These are phyloP conservation scores for Fusarium sp. DNA, from an alignment of 2,329 filamentous ascomycete genomes.

Conservation along the genomic window DNA sequence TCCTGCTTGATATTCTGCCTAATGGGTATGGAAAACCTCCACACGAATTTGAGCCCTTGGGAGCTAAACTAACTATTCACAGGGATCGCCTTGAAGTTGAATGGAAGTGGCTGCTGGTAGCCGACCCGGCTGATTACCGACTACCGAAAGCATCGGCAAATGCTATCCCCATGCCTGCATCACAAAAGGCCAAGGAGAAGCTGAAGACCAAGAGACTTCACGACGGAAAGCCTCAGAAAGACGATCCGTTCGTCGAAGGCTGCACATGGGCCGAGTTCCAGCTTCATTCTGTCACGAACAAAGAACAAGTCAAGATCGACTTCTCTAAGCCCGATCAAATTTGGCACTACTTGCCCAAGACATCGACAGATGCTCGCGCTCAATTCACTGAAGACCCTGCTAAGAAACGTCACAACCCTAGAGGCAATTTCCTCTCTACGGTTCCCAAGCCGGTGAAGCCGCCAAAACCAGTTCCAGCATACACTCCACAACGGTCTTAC, in stretches of 20 bases:
- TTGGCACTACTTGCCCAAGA: slow-evolving; percentile 89
- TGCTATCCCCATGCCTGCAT: slow-evolving; percentile 77
- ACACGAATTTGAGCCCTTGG: neutral
- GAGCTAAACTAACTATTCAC: slow-evolving; percentile 55
- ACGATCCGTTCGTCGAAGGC: slow-evolving; percentile 75
- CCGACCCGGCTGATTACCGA: slow-evolving; percentile 76
- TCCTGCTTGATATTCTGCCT: slow-evolving; percentile 86
- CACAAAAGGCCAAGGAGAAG: slow-evolving; percentile 71
- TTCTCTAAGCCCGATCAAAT: slow-evolving; percentile 78
- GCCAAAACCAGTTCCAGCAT: slow-evolving; percentile 52
- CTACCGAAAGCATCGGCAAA: slow-evolving; percentile 80
- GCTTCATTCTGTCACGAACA: slow-evolving; percentile 68
- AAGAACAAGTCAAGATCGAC: slow-evolving; percentile 76
- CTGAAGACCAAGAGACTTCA: slow-evolving; percentile 74
- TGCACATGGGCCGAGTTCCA: slow-evolving; percentile 86
- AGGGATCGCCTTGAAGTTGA: slow-evolving; percentile 82
- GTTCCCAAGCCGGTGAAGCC: slow-evolving; percentile 69
- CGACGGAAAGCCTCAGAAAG: slow-evolving; percentile 72
- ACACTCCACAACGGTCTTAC: slow-evolving; percentile 46
- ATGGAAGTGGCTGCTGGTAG: slow-evolving; percentile 85
- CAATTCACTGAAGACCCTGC: slow-evolving; percentile 86
- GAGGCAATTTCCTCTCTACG: slow-evolving; percentile 79
- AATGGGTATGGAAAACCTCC: slow-evolving; percentile 72
- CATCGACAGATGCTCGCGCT: slow-evolving; percentile 89
- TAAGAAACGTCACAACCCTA: slow-evolving; percentile 71